A percentile compares a stretch with the other conserved stretches of the same genome.
These are phyloP conservation scores for Cladosporium austrohemisphaericum DNA, from an alignment of 2,329 filamentous ascomycete species.

Conservation along the genomic window DNA sequence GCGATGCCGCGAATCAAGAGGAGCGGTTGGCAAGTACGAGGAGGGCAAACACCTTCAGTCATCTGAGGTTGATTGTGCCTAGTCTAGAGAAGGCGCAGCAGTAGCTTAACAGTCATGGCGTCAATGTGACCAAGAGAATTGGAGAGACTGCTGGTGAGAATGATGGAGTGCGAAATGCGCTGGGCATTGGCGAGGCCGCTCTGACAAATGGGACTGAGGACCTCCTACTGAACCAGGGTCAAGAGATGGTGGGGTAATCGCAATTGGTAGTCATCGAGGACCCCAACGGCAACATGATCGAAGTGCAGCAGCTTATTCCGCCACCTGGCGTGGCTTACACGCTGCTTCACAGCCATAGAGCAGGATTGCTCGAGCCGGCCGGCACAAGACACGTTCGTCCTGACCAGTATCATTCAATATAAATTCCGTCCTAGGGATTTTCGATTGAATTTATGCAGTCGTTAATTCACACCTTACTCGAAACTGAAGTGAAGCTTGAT, in stretches of 20 bases:
- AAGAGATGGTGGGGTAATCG: neutral
- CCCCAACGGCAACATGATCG: neutral
- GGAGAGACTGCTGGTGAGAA: neutral
- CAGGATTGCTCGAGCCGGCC: no score
- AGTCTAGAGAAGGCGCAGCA: neutral
- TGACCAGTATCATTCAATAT: no score
- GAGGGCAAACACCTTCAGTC: neutral
- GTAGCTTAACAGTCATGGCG: neutral
- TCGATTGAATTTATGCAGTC: no score
- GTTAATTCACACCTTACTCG: no score
- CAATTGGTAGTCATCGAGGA: neutral
- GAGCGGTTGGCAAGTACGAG: neutral
- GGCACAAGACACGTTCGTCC: no score
- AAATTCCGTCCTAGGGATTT: no score
- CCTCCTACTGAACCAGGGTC: neutral
- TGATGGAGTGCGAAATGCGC: neutral
- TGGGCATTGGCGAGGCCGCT: neutral
- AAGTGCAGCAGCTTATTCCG: neutral
- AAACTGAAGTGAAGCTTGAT: no score
- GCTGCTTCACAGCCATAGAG: no score
- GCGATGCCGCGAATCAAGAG: neutral
- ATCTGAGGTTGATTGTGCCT: neutral
- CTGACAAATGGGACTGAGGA: neutral
- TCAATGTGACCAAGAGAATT: neutral
- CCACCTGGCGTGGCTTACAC: neutral